Conservation (phyloP, 2,329 filamentous ascomycete species). For the Aspergillus calidoustus region DNA sequence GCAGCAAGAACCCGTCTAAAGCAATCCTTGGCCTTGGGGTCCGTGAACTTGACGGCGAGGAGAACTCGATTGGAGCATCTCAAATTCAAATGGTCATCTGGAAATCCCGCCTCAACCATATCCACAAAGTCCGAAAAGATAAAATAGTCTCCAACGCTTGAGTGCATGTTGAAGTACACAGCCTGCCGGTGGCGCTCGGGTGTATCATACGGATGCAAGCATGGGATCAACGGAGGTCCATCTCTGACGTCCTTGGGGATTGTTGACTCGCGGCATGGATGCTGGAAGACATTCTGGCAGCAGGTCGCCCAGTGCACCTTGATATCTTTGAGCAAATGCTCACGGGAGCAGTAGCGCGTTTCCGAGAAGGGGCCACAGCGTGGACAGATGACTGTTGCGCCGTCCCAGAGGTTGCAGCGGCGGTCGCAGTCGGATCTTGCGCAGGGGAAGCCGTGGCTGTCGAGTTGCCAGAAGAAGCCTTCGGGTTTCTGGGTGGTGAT, state of each 20-base stretch:
- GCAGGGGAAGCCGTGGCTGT: conserved; percentile 56
- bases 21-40: conserved; percentile 35
- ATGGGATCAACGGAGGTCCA: conserved; percentile 34
- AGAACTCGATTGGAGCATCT: conserved; percentile 33
- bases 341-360: conserved; percentile 44
- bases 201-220: conserved; percentile 33
- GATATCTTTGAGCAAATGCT: conserved; percentile 42
- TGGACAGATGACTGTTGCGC: conserved; percentile 41
- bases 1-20: conserved; percentile 40
- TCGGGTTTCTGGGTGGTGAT: conserved; percentile 21
- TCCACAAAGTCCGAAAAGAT: conserved; percentile 38
- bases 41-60: conserved; percentile 28
- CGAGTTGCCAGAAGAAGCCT: conserved; percentile 46
- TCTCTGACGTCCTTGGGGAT: conserved; percentile 27
- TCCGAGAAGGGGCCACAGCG: conserved; percentile 45
- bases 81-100: conserved; percentile 13
- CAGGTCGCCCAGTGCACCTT: conserved; percentile 42
- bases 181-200: conserved; percentile 45
- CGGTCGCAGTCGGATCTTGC: conserved; percentile 31
- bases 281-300: conserved; percentile 24
- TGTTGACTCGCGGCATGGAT: conserved; percentile 26
- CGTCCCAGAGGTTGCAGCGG: conserved; percentile 38
- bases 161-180: conserved; percentile 34
- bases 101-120: conserved; percentile 17
- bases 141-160: conserved; percentile 38